A percentile compares a stretch with the other conserved stretches of the same genome.
Conservation (phyloP, 2,329 filamentous ascomycete genomes). For the Lachnellula willkommii region DNA sequence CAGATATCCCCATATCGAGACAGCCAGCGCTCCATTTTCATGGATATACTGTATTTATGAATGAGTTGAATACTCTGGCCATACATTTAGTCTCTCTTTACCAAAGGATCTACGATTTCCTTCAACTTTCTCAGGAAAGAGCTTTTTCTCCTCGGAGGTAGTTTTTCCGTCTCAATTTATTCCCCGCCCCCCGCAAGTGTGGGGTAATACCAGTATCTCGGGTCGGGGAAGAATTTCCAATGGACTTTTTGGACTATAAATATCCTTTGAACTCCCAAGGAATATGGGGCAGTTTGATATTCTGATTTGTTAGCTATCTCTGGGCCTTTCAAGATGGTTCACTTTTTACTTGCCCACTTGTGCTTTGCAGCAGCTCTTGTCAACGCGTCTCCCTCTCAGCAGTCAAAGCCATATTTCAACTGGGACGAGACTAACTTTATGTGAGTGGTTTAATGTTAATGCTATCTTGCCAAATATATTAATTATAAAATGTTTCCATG, state of each 20-base stretch:
- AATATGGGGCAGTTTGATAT: no score
- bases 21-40: no score
- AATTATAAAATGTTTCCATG: not conserved
- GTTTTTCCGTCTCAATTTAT: slow-evolving; percentile 1
- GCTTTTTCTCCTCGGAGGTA: not conserved
- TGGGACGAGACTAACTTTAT: slow-evolving; percentile 13
- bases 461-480: not conserved
- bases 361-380: not conserved
- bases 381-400: not conserved
- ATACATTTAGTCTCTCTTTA: no score
- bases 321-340: not conserved
- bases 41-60: no score
- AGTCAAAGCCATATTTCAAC: slow-evolving; percentile 9
- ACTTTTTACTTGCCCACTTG: not conserved
- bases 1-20: no score
- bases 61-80: no score
- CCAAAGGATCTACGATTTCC: no score
- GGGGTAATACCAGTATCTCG: not conserved
- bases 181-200: not conserved
- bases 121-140: no score
- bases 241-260: not conserved
- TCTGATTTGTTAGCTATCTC: no score
- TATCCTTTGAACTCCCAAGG: not conserved
- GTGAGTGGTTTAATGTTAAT: not conserved
- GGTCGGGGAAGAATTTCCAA: not conserved